These are phyloP conservation scores for Solanum lignicaule DNA, from an alignment of 257 asterid genomes.

Conservation along the genomic window DNA sequence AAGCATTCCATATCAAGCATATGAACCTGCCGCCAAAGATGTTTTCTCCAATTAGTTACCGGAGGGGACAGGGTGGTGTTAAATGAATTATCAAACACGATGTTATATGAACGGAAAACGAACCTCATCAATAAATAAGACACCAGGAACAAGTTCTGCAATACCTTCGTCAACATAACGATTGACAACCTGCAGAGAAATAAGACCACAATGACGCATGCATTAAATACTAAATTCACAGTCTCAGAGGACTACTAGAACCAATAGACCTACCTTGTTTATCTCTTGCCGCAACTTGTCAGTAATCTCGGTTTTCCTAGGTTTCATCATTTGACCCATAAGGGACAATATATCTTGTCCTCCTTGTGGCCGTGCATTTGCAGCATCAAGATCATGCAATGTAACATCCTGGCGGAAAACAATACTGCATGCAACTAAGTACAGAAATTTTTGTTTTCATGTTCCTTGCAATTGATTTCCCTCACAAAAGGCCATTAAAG, in stretches of 20 bases:
- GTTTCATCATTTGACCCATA: conserved; percentile 99
- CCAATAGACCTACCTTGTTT: conserved; percentile 49
- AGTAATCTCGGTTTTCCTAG: conserved; percentile 92
- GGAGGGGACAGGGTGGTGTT: neutral
- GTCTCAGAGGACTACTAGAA: neutral
- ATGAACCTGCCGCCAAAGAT: conserved; percentile 51
- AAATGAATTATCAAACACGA: neutral
- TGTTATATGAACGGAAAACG: neutral
- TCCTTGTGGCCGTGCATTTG: conserved; percentile 98
- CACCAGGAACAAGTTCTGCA: conserved; percentile 97
- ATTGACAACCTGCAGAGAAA: conserved; percentile 58
- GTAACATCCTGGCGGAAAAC: conserved; percentile 9
- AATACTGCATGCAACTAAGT: neutral
- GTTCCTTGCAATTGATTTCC: neutral
- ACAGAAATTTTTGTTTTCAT: neutral
- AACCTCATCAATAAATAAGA: conserved; percentile 90
- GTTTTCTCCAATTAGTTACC: neutral
- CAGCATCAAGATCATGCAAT: conserved; percentile 93
- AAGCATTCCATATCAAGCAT: conserved; percentile 97
- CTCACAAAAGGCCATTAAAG: neutral
- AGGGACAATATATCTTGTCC: conserved; percentile 96
- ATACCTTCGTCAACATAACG: conserved; percentile 91
- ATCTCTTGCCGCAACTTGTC: conserved; percentile 90
- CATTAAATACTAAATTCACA: neutral
- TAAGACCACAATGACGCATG: neutral